Evolutionary conservation across 1,284 basidiomycete species (phyloP).

Genomic region (Sanguinoderma infundibulare): DNA sequence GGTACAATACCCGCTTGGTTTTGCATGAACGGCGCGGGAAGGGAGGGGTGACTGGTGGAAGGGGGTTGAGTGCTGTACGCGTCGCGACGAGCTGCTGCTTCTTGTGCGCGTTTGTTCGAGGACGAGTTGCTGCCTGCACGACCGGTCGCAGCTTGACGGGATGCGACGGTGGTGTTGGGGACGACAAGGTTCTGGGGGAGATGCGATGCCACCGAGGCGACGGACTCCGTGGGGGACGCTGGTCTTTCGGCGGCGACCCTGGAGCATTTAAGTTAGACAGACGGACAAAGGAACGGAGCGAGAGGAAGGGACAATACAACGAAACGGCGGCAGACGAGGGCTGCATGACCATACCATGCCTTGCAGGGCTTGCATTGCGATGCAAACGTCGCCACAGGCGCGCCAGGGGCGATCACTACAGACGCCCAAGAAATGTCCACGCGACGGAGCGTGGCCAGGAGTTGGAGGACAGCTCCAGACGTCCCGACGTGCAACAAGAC

Average conservation of each 20-base stretch:
- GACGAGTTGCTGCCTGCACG: conserved; percentile 31
- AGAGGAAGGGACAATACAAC: background rate
- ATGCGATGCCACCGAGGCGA: conserved; percentile 71
- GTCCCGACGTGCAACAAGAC: background rate
- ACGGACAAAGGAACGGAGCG: background rate
- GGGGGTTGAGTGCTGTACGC: conserved; percentile 43
- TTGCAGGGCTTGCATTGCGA: background rate
- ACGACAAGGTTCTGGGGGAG: conserved; percentile 25
- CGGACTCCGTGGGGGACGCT: conserved; percentile 72
- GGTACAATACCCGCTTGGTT: conserved; percentile 18
- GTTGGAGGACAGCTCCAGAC: background rate
- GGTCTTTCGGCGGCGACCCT: conserved; percentile 57
- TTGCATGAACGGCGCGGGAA: conserved; percentile 42
- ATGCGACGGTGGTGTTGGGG: conserved; percentile 10
- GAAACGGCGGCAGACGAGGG: background rate
- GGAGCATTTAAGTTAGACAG: background rate
- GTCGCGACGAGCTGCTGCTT: conserved; percentile 35
- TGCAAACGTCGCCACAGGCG: background rate
- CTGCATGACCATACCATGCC: background rate
- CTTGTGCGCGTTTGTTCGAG: conserved; percentile 29
- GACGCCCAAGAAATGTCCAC: background rate
- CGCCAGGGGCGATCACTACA: background rate
- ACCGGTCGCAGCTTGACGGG: conserved; percentile 27
- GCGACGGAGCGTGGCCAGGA: background rate
- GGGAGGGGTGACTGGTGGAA: conserved; percentile 46